Evolutionary conservation across 2,329 filamentous ascomycete species (phyloP).

Genomic region (Chrysosporium keratinophilum): DNA sequence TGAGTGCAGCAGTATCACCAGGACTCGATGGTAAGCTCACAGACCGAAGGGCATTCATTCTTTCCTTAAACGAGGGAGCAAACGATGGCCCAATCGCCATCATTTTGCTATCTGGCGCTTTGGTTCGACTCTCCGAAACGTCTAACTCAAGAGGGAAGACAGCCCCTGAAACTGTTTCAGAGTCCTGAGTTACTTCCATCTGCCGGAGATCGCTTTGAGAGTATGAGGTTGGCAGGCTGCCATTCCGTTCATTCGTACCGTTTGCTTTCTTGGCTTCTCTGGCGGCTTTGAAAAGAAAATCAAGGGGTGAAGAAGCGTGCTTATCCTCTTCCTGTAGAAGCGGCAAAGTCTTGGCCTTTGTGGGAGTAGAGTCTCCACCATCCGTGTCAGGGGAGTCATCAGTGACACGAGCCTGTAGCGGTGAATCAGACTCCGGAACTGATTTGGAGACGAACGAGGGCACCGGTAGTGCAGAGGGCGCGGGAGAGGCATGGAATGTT

Average conservation of each 20-base stretch:
- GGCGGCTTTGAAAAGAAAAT: conserved; percentile 83
- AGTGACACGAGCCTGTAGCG: conserved; percentile 30
- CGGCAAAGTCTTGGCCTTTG: conserved; percentile 34
- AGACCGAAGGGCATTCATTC: conserved; percentile 36
- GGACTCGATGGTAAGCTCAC: conserved; percentile 27
- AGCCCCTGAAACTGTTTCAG: conserved; percentile 42
- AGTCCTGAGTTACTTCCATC: conserved; percentile 25
- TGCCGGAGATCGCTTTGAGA: conserved; percentile 27
- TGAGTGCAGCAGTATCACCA: conserved; percentile 18
- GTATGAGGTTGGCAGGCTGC: conserved; percentile 45
- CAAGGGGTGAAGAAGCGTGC: conserved; percentile 60
- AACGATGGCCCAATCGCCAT: conserved; percentile 55
- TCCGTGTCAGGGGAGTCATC: conserved; percentile 30
- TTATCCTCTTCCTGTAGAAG: conserved; percentile 31
- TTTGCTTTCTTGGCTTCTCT: conserved; percentile 52
- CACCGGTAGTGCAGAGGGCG: conserved; percentile 77
- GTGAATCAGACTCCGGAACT: conserved; percentile 50
- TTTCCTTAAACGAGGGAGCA: conserved; percentile 46
- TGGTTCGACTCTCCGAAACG: conserved; percentile 35
- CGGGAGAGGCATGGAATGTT: conserved; percentile 90
- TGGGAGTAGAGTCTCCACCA: conserved; percentile 33
- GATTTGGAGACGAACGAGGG: conserved; percentile 79
- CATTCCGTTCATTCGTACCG: conserved; percentile 38
- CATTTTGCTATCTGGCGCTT: conserved; percentile 27
- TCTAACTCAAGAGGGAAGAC: conserved; percentile 63